Evolutionary conservation across 2,329 filamentous ascomycete species (phyloP).

Genomic region (Ceratocystiopsis sp.): DNA sequence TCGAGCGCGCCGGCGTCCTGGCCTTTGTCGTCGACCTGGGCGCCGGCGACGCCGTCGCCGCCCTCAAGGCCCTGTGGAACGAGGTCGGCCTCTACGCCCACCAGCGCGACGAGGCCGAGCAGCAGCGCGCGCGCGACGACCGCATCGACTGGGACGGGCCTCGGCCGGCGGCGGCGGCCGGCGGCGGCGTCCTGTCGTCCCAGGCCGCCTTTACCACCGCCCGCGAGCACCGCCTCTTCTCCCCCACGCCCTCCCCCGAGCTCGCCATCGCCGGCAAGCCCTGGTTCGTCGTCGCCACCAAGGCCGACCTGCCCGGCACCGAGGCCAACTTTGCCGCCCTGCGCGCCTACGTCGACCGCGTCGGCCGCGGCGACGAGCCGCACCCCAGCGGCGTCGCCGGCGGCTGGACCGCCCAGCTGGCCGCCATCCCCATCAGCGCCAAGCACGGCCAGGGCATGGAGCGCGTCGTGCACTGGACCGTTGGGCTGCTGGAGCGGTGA

Average conservation of each 20-base stretch:
- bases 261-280: slow-evolving; percentile 82
- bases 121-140: slow-evolving; percentile 41
- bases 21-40: slow-evolving; percentile 85
- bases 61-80: slow-evolving; percentile 69
- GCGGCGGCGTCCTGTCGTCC: too few species aligned
- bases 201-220: slow-evolving; percentile 12
- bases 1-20: slow-evolving; percentile 82
- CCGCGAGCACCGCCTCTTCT: neutral
- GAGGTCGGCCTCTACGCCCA: slow-evolving; percentile 81
- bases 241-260: slow-evolving; percentile 16
- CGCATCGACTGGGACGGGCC: slow-evolving; percentile 40
- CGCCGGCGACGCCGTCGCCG: slow-evolving; percentile 60
- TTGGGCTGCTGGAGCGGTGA: slow-evolving; percentile 42
- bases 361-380: slow-evolving; percentile 42
- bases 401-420: slow-evolving; percentile 43
- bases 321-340: slow-evolving; percentile 59
- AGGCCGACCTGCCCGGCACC: slow-evolving; percentile 68
- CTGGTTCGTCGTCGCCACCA: slow-evolving; percentile 92
- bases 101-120: slow-evolving; percentile 56
- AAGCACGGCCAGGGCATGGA: slow-evolving; percentile 75
- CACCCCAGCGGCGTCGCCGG: slow-evolving; percentile 55
- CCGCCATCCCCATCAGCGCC: slow-evolving; percentile 73
- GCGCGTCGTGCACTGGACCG: slow-evolving; percentile 53
- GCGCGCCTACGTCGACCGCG: slow-evolving; percentile 49
- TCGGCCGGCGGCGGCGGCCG: neutral